Percentiles rank a stretch among this genome's conserved stretches.
Evolutionary conservation across 345 rosid genomes (phyloP).

Genomic region (Schrenkiella parvula): DNA sequence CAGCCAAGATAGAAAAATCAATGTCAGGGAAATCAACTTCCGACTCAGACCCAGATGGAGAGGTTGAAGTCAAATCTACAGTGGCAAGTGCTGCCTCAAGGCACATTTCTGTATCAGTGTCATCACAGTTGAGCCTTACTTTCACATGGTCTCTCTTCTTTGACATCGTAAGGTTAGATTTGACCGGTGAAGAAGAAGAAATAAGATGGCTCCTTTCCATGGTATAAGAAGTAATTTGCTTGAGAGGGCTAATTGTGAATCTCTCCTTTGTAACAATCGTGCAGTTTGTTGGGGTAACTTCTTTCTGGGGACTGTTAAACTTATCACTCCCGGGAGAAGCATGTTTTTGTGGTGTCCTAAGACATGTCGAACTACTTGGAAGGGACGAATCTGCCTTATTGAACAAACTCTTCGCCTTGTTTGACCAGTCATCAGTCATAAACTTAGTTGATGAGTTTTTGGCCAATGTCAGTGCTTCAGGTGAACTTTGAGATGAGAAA

Average conservation of each 20-base stretch:
- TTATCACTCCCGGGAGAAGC: constrained; percentile 36
- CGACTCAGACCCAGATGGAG: constrained; percentile 57
- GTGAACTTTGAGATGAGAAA: constrained; percentile 15
- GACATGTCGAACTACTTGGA: constrained; percentile 47
- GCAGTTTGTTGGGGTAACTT: constrained; percentile 56
- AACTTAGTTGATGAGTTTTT: constrained; percentile 1
- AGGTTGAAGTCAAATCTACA: constrained; percentile 23
- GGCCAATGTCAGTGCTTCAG: constrained; percentile 25
- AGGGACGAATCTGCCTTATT: constrained; percentile 25
- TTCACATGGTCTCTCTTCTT: constrained; percentile 65
- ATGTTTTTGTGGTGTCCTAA: constrained; percentile 67
- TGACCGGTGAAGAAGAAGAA: constrained; percentile 65
- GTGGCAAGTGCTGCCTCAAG: constrained; percentile 35
- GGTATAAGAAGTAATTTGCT: constrained; percentile 51
- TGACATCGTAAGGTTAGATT: constrained; percentile 32
- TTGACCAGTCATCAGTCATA: constrained; percentile 34
- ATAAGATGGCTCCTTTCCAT: constrained; percentile 65
- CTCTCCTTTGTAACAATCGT: constrained; percentile 65
- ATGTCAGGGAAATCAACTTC: constrained; percentile 56
- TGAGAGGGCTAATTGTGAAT: constrained; percentile 65
- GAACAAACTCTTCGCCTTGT: too few species aligned
- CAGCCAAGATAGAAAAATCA: constrained; percentile 63
- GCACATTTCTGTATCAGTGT: constrained; percentile 39
- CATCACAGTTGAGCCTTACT: constrained; percentile 80
- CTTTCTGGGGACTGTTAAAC: constrained; percentile 38